Conservation (phyloP, 2,329 filamentous ascomycete species). For the Bisporella sp. region DNA sequence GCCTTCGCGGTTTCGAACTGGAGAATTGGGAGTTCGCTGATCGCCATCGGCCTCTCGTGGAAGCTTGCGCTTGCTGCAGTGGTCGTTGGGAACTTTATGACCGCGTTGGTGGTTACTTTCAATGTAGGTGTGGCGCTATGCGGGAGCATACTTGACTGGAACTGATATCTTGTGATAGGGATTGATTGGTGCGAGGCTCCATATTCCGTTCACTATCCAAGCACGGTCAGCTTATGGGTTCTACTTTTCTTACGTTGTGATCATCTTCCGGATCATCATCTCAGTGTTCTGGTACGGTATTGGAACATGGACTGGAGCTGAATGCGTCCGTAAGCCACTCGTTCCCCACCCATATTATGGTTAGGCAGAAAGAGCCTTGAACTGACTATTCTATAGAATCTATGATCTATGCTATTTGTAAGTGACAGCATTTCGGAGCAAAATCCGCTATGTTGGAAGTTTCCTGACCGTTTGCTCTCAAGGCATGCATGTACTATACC, state of each 20-base stretch:
- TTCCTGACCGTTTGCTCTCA: too few relatives aligned
- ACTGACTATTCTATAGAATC: conserved; percentile 17
- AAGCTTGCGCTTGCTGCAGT: conserved; percentile 46
- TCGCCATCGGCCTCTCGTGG: conserved; percentile 30
- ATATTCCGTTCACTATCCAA: conserved; percentile 9
- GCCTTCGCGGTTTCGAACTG: conserved; percentile 14
- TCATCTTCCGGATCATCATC: conserved; percentile 30
- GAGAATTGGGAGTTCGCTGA: conserved; percentile 14
- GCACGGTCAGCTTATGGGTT: conserved; percentile 10
- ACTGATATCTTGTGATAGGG: neutral
- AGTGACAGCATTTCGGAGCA: too few relatives aligned
- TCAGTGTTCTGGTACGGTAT: conserved; percentile 32
- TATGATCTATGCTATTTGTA: conserved; percentile 19
- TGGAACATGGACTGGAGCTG: neutral
- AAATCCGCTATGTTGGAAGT: too few relatives aligned
- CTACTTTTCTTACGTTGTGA: conserved; percentile 10
- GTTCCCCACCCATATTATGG: neutral
- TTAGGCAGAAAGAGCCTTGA: neutral
- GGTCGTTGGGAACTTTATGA: conserved; percentile 34
- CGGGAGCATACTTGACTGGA: conserved; percentile 1
- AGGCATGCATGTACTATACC: too few relatives aligned
- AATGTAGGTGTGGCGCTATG: conserved; percentile 35
- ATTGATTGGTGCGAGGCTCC: conserved; percentile 2
- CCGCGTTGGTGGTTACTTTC: conserved; percentile 29
- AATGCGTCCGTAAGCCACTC: neutral